Evolutionary conservation across 768 basidiomycete genomes (phyloP).

Genomic region (Mycena leptocephala): DNA sequence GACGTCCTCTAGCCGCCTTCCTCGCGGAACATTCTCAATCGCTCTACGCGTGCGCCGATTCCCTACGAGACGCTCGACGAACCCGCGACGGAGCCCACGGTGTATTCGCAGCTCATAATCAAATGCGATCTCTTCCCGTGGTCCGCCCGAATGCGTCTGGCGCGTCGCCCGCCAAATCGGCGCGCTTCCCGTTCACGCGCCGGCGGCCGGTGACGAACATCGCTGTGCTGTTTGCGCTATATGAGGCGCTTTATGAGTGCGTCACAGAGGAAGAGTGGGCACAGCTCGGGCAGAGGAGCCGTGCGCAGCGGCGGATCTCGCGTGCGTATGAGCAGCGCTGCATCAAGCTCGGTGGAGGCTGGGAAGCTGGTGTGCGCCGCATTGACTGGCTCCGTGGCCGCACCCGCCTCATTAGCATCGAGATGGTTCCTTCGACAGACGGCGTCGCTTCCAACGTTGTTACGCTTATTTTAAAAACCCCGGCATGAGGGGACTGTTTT

Average conservation of each 20-base stretch:
- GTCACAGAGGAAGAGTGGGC: constrained; percentile 80
- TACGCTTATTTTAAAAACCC: constrained; percentile 29
- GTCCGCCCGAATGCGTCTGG: constrained; percentile 53
- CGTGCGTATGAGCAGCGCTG: constrained; percentile 78
- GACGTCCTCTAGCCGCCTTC: constrained; percentile 73
- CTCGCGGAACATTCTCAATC: constrained; percentile 70
- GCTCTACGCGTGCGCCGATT: constrained; percentile 67
- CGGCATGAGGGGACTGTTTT: constrained; percentile 17
- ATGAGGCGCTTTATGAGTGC: constrained; percentile 69
- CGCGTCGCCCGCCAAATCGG: not conserved
- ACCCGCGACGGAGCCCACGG: constrained; percentile 78
- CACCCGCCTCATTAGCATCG: constrained; percentile 73
- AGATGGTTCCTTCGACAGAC: constrained; percentile 56
- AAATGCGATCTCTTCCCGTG: constrained; percentile 74
- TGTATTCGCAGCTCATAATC: constrained; percentile 64
- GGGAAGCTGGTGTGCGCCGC: constrained; percentile 79
- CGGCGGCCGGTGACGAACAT: constrained; percentile 67
- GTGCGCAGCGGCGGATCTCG: constrained; percentile 72
- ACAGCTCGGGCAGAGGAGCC: constrained; percentile 68
- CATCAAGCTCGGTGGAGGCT: constrained; percentile 72
- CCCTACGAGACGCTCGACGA: constrained; percentile 71
- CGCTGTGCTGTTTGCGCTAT: constrained; percentile 74
- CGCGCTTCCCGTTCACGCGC: constrained; percentile 28
- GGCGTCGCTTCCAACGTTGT: not conserved
- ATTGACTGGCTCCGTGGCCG: constrained; percentile 80